Percentiles rank a stretch among this genome's conserved stretches.
These are phyloP conservation scores for Sphagnurus paluster DNA, from an alignment of 1,284 basidiomycete genomes.

Conservation along the genomic window DNA sequence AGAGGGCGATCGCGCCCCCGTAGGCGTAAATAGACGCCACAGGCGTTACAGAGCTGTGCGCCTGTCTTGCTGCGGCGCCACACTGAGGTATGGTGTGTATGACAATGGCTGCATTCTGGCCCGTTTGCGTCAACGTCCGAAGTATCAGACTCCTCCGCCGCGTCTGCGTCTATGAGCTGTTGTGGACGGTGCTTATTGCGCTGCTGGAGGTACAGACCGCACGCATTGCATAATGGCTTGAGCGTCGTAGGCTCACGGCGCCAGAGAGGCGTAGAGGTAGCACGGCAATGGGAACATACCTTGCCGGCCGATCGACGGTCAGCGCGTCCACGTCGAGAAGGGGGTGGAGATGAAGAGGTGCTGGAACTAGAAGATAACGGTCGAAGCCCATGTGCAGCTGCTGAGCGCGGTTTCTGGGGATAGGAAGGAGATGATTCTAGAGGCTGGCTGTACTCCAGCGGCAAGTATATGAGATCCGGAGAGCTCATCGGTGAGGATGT, in stretches of 20 bases:
- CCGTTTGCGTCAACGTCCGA: constrained; percentile 39
- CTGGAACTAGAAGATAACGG: constrained; percentile 21
- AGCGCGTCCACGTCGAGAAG: constrained; percentile 25
- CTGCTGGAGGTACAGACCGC: constrained; percentile 49
- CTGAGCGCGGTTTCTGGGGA: constrained; percentile 13
- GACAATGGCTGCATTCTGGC: constrained; percentile 48
- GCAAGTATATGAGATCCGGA: constrained; percentile 13
- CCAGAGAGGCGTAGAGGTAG: constrained; percentile 50
- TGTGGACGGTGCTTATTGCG: constrained; percentile 47
- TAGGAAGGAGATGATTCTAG: constrained; percentile 13
- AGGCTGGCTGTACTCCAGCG: constrained; percentile 10
- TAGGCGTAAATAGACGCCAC: constrained; percentile 47
- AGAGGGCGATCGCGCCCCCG: constrained; percentile 45
- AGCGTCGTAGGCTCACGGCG: constrained; percentile 44
- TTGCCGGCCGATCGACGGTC: constrained; percentile 32
- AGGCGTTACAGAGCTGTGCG: constrained; percentile 50
- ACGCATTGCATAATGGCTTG: constrained; percentile 47
- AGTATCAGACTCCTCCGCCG: constrained; percentile 38
- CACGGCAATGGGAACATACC: constrained; percentile 47
- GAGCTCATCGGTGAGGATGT: constrained; percentile 25
- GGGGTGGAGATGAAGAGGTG: constrained; percentile 19
- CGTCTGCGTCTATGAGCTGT: constrained; percentile 50
- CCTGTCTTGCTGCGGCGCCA: constrained; percentile 49
- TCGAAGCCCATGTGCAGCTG: constrained; percentile 6
- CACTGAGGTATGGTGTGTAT: constrained; percentile 46